Conservation (phyloP, 139 green algal genomes). For the Spirogloea muscicola region DNA sequence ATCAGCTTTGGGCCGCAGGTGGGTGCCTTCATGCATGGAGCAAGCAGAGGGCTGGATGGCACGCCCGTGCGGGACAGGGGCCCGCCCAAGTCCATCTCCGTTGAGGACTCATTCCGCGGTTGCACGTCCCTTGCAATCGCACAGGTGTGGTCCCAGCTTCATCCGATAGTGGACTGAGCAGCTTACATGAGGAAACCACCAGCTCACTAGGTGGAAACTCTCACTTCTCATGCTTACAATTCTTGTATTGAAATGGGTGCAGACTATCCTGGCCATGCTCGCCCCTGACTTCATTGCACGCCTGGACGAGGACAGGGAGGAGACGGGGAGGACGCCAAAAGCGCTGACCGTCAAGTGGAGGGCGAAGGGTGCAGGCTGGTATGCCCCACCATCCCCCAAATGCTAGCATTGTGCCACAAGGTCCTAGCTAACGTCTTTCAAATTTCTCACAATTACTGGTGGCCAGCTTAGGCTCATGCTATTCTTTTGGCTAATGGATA, state of each 20-base stretch:
- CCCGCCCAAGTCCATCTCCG: constrained; percentile 22
- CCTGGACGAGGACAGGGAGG: constrained; percentile 24
- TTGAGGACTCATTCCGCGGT: constrained; percentile 41
- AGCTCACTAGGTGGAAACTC: too few species aligned
- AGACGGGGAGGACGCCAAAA: constrained; percentile 4
- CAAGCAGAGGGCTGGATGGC: constrained; percentile 10
- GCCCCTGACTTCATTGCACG: constrained; percentile 12
- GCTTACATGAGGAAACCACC: too few species aligned
- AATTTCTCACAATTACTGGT: too few species aligned
- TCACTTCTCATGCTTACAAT: too few species aligned
- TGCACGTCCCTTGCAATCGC: too few species aligned
- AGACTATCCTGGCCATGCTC: background rate
- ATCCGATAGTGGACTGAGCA: too few species aligned
- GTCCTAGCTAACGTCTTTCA: background rate
- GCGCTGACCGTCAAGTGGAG: constrained; percentile 27
- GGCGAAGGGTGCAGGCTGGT: background rate
- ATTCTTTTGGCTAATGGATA: too few species aligned
- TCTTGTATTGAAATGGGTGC: too few species aligned
- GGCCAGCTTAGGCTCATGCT: too few species aligned
- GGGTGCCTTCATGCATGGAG: constrained; percentile 8
- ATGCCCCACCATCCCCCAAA: too few species aligned
- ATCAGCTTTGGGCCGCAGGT: constrained; percentile 15
- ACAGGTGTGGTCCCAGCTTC: too few species aligned
- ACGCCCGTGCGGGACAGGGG: constrained; percentile 6
- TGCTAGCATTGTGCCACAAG: too few species aligned